Base-by-base conservation (phyloP, 768 basidiomycete species). In the Termitomyces sp. region DNA sequence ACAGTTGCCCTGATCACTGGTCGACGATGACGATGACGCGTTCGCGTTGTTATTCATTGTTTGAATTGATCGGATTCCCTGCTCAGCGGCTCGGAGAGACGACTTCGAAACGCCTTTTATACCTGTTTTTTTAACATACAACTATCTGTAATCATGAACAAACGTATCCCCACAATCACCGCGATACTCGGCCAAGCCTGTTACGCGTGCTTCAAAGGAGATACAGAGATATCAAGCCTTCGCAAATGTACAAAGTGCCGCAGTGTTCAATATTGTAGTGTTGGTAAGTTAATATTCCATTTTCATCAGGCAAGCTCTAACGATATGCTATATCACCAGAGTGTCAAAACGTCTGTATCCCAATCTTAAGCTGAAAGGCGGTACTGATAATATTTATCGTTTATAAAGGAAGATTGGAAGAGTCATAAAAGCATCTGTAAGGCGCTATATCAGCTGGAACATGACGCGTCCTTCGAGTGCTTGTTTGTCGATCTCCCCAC, bases 391-490 rank as follows among this genome's bases (percentile, higher is more conserved):
- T 14, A 16, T 18, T 28, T 18, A 28, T 10, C n/a, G 6, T 4
- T 28, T 9, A 36, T 44, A 6, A 28, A 54, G 72, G 64, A 51
- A 6, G 64, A 73, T 55, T 74, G 72, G 72, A 26, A 58, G 4
- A 58, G 54, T 22, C 72, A 75, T 51, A 74, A 73, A 62, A 53
- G 30, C 6, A 58, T 73, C 4, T 75, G 73, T 67, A 72, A 72
- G 56, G 70, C 67, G 0, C 63, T 72, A 6, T 53, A 65, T 38
- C 45, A 58, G 4, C n/a, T 70, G 8, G 71, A 72, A 51, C 57
- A 58, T 0, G 62, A 67, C 26, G 42, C 57, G 10, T 50, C 43
- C 2, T 49, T 44, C 18, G 10, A 24, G 22, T 52, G 61, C 38
- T 26, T 63, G 24, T 1, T 56, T 60, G 14, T 54, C 51, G 1